Conservation (phyloP, 805 yeast species). For the Monosporozyma aquatica region DNA sequence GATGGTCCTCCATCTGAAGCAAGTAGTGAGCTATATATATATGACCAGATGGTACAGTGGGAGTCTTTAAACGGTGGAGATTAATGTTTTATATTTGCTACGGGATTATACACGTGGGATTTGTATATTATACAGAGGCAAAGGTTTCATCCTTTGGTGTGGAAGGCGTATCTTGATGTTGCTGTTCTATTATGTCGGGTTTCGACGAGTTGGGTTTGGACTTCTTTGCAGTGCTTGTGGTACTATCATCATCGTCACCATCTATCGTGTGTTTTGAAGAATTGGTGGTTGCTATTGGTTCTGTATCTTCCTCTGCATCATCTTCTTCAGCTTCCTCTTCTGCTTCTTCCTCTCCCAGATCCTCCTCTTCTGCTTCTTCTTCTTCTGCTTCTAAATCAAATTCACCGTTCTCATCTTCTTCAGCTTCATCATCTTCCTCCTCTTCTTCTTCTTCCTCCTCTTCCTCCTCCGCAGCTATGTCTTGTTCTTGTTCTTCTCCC, state of each 20-base stretch:
- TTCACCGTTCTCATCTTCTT: conserved; percentile 4
- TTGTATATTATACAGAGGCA: too few species aligned
- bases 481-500: conserved; percentile 41
- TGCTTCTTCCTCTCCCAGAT: conserved; percentile 6
- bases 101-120: neutral
- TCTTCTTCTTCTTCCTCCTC: conserved; percentile 29
- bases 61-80: too few species aligned
- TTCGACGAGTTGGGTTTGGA: conserved; percentile 11
- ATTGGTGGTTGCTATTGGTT: conserved; percentile 6
- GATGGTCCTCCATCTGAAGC: too few species aligned
- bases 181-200: conserved; percentile 6
- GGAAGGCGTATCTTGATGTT: conserved; percentile 9
- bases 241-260: neutral
- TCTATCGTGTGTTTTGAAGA: conserved; percentile 4
- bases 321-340: conserved; percentile 5
- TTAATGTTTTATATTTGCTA: neutral
- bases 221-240: neutral
- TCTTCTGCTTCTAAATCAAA: conserved; percentile 4
- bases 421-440: conserved; percentile 17
- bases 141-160: conserved; percentile 23
- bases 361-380: conserved; percentile 4
- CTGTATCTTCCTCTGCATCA: conserved; percentile 12
- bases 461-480: conserved; percentile 34
- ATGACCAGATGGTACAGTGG: too few species aligned
- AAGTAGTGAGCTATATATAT: too few species aligned